phyloP scores from a whole-genome alignment of 1,284 basidiomycete genomes.

The Ceratobasidium sp. region DNA sequence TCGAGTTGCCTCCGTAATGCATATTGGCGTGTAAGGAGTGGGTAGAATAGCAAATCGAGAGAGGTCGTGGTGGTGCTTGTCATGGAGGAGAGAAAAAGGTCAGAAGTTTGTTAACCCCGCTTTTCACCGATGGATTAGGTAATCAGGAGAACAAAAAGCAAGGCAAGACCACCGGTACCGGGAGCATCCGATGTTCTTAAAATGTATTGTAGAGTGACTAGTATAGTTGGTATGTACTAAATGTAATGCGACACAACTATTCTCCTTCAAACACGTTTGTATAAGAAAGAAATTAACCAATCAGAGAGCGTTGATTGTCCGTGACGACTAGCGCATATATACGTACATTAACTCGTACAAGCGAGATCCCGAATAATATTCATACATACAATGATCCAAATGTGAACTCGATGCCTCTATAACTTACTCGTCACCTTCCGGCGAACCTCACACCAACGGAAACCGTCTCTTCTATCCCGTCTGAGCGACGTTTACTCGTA shows the following conservation, averaged over 20 bases:
- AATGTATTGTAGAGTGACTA: no score
- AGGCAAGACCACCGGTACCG: no score
- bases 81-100: slow-evolving; percentile 10
- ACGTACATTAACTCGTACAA: neutral
- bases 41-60: neutral
- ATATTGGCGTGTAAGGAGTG: slow-evolving; percentile 50
- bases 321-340: slow-evolving; percentile 4
- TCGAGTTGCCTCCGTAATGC: slow-evolving; percentile 88
- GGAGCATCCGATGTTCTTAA: no score
- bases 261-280: no score
- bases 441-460: slow-evolving; percentile 7
- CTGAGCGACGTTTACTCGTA: slow-evolving; percentile 9
- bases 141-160: neutral
- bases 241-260: no score
- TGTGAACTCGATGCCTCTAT: neutral
- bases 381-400: neutral
- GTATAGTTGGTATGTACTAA: no score
- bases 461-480: neutral
- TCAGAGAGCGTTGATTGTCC: neutral
- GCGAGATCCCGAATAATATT: neutral
- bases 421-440: neutral
- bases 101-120: neutral
- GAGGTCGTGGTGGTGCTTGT: slow-evolving; percentile 16
- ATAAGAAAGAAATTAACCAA: neutral
- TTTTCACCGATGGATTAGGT: slow-evolving; percentile 22